Evolutionary conservation across 2,329 filamentous ascomycete species (phyloP), one percentile per base, ranked within the genome.

Genomic region (Aureobasidium sp.): DNA sequence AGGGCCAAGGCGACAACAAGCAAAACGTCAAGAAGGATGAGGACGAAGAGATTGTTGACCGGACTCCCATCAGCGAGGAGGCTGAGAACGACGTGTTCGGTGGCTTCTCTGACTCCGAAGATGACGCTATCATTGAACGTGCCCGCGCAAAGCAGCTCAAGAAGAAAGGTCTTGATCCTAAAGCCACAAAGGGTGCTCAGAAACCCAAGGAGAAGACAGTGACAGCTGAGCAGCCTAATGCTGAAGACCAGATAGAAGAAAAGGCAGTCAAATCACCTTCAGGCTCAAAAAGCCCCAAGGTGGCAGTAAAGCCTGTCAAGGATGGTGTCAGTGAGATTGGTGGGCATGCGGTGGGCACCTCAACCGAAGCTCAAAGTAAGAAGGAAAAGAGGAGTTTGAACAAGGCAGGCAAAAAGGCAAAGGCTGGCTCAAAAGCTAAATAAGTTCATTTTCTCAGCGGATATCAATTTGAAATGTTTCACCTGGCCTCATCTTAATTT

Each of bases 41-140:
- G 10, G 50, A 53, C 16, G 60, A 68, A n/a, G 64, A 73, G 37
- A 68, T 79, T 53, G 68, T 85, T 16, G 86, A 93, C 68, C 86
- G 81, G 73, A 81, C 84, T 1, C 86, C 86, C 11, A 83, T 89
- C 54, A 66, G 73, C 11, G 71, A 72, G 8, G 69, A 65, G 11
- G 59, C 57, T 2, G 62, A 60, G 11, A 64, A 67, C 16, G 68
- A 68, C 42, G 71, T 69, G 54, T 77, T 77, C 66, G 74, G 72
- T 27, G 74, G 70, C 24, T 77, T 70, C 55, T 74, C 77, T 44
- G 72, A 75, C 5, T 72, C 75, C n/a, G 74, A 76, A 57, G 74
- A 77, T 56, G 59, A 68, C 42, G 66, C 66, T 60, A 71, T 71
- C 55, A 77, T 77, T 55, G 68, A 77, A 61, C 65, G 71, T 32